These are phyloP conservation scores for Stachybotrys elegans DNA, from an alignment of 2,329 filamentous ascomycete species.

Conservation along the genomic window DNA sequence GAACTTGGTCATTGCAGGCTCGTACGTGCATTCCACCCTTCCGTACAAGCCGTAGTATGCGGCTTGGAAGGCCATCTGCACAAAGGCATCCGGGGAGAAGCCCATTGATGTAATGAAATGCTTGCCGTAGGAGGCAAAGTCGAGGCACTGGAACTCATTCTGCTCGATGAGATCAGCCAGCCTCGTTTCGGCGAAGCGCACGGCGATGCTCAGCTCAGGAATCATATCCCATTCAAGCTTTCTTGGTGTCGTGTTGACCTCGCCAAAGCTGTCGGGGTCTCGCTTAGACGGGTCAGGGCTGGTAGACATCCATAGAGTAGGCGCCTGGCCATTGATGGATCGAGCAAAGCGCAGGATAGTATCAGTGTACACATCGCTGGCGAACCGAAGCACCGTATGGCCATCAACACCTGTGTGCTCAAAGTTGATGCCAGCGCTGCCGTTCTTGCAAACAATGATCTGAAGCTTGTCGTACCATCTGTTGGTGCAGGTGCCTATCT, in stretches of 20 bases:
- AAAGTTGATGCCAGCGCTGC: conserved; percentile 97
- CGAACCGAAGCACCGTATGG: conserved; percentile 93
- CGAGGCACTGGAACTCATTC: conserved; percentile 90
- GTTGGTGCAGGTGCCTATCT: conserved; percentile 96
- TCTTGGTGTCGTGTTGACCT: conserved; percentile 88
- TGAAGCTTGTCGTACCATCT: conserved; percentile 99
- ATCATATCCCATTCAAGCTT: conserved; percentile 98
- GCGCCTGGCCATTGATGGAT: conserved; percentile 91
- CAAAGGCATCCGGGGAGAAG: conserved; percentile 93
- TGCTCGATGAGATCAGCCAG: conserved; percentile 93
- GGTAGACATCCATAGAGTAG: conserved; percentile 82
- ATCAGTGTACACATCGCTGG: conserved; percentile 94
- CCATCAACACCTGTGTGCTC: conserved; percentile 98
- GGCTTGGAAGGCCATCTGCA: conserved; percentile 98
- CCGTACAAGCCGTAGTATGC: conserved; percentile 97
- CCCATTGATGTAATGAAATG: conserved; percentile 97
- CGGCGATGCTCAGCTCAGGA: conserved; percentile 82
- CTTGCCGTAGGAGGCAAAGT: conserved; percentile 87
- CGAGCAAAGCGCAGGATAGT: conserved; percentile 93
- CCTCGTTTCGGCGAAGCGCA: conserved; percentile 92
- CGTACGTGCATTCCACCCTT: conserved; percentile 89
- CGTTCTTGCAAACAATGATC: conserved; percentile 98
- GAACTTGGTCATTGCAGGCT: conserved; percentile 96
- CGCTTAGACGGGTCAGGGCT: conserved; percentile 92
- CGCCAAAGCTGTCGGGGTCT: conserved; percentile 84